A percentile compares a stretch with the other conserved stretches of the same genome.
phyloP scores from a whole-genome alignment of 78 protist genomes.

The Polysphondylium violaceum region DNA sequence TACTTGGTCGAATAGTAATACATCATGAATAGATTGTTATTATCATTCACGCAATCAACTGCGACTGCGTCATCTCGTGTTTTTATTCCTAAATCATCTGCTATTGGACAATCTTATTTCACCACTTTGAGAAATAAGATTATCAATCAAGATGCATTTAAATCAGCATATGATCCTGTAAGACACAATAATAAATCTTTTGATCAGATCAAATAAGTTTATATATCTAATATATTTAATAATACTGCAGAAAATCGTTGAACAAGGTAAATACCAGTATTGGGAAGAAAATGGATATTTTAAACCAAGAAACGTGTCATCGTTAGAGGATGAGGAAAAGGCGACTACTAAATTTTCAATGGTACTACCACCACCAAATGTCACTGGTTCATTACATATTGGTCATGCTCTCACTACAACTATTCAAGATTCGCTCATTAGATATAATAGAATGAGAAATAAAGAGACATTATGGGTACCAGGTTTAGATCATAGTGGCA shows the following conservation, averaged over 20 bases:
- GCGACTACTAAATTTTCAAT: constrained; percentile 71
- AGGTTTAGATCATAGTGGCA: constrained; percentile 98
- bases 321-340: background rate
- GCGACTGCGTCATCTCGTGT: too few species aligned
- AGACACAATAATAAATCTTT: background rate
- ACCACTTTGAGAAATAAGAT: too few species aligned
- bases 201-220: background rate
- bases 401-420: constrained; percentile 97
- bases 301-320: constrained; percentile 32
- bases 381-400: constrained; percentile 97
- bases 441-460: constrained; percentile 92
- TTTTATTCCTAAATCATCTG: too few species aligned
- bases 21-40: too few species aligned
- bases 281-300: constrained; percentile 72
- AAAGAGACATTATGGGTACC: constrained; percentile 92
- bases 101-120: too few species aligned
- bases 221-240: background rate
- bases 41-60: too few species aligned
- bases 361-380: constrained; percentile 98
- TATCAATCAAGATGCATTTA: constrained; percentile 19
- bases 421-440: constrained; percentile 83
- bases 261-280: constrained; percentile 49
- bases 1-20: too few species aligned
- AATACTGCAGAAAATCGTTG: constrained; percentile 10
- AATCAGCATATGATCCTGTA: constrained; percentile 62